Base-by-base conservation (phyloP, 768 basidiomycete species). In the Lactarius quietus region DNA sequence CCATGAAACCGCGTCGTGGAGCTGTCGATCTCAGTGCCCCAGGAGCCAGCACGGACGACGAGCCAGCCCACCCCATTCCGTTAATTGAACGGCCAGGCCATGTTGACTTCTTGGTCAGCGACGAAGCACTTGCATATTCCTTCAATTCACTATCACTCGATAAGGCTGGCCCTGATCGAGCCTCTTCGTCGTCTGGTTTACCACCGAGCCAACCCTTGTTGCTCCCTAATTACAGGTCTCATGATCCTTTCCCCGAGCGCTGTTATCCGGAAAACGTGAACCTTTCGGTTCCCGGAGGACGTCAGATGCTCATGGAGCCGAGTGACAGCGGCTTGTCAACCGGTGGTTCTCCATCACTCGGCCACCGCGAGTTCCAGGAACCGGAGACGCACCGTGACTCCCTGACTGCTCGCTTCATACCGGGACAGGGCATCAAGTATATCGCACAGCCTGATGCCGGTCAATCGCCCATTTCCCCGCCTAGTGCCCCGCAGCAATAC, bases 111-210 rank as follows among this genome's bases (percentile, higher is more conserved):
- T 78, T 89, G 75, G 76, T 93, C 26, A 85, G 85, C 0, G 92
- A 94, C 67, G 92, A 93, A 59, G 92, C 93, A 66, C 83, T 94
- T 14, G 89, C 88, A 0, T 83, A 81, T 28, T 89, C 89, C 70
- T 80, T 93, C 39, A 84, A 83, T 28, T 71, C 84, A 63, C 79
- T 92, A 68, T 88, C 78, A 70, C 70, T 92, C n/a, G 81, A 80
- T 65, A 79, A 76, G 54, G 78, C 83, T 28, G 72, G 73, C 8
- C 76, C 78, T 6, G 73, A 75, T 0, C 74, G 80, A 33, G 71
- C 68, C 5, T 79, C 81, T 23, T 66, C 65, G 26, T 52, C 39
- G 26, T 80, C 84, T n/a, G 77, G 78, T 1, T 73, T 79, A 52
- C 83, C 85, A 17, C 81, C 85, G 1, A 87, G 86, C 70, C 86